Evolutionary conservation across 768 basidiomycete genomes (phyloP), one percentile per base, ranked within the genome.

Genomic region (Phanerochaete sordida): DNA sequence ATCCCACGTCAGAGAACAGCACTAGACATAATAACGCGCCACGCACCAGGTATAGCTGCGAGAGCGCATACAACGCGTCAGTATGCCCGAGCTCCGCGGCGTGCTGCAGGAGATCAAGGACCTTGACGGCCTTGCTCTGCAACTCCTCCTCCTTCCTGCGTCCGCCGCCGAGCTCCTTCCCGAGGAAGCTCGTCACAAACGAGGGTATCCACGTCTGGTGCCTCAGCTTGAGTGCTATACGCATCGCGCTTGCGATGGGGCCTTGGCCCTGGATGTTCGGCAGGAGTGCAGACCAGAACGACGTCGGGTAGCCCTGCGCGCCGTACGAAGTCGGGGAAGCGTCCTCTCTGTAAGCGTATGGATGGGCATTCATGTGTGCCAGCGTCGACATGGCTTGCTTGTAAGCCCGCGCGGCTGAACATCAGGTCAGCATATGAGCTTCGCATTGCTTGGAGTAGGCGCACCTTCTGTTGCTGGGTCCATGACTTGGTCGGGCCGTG

Each of bases 241-340:
- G 87, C 49, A 90, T 68, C 4, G 81, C 78, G 63, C 83, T 88
- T 27, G 85, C 88, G 33, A 93, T 70, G 7, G 91, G 91, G 3
- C 89, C 90, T 70, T 88, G 88, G 1, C 88, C 89, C 69, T 91
- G 90, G 23, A 83, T 73, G 65, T 81, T 88, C 0, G 91, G 90
- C 13, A 91, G 74, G 56, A 91, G 78, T 0, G 84, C 80, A 2
- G 86, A 84, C 19, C 91, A 72, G 35, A 90, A 73, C 15, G 86
- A 87, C 60, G 75, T 77, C 2, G 80, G 70, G 48, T 74, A 76
- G 19, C 72, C 68, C 37, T 73, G 70, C 26, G 77, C 74, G 11
- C 76, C 77, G 15, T 79, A 74, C 23, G 80, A 74, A 4, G 68
- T 60, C 31, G 60, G 59, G 7, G 76, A 75, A 1, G 83, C 77